Percentiles rank a stretch among this genome's conserved stretches.
These are phyloP conservation scores for Aegilops sharonensis DNA, from an alignment of 176 grass and related monocot genomes.

Conservation along the genomic window DNA sequence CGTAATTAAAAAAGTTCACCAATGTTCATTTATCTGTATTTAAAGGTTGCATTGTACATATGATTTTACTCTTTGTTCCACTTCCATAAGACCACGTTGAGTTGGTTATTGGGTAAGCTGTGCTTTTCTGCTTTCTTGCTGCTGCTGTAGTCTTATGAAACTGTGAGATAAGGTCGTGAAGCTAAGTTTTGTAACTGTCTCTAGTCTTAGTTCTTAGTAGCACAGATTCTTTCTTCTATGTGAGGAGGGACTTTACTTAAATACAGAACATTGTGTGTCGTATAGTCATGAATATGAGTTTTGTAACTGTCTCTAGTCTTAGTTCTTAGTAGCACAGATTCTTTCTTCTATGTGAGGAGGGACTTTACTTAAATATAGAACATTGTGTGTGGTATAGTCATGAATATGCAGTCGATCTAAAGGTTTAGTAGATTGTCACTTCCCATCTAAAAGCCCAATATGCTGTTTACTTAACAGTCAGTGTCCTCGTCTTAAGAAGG, in stretches of 20 bases:
- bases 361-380: neutral
- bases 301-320: neutral
- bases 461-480: neutral
- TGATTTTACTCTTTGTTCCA: neutral
- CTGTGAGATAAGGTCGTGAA: neutral
- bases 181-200: neutral
- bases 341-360: neutral
- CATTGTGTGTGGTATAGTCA: neutral
- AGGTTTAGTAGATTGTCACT: neutral
- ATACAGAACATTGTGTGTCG: neutral
- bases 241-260: neutral
- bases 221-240: neutral
- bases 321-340: neutral
- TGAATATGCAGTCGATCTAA: neutral
- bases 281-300: neutral
- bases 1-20: neutral
- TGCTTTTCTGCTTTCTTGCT: conserved; percentile 1
- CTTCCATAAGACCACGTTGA: neutral
- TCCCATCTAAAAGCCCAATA: neutral
- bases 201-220: neutral
- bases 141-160: neutral
- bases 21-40: neutral
- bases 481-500: neutral
- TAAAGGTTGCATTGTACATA: neutral
- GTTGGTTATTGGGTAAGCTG: neutral